Evolutionary conservation across 208 protist species (phyloP), one percentile per base, ranked within the genome.

Genomic region (Leishmania major): DNA sequence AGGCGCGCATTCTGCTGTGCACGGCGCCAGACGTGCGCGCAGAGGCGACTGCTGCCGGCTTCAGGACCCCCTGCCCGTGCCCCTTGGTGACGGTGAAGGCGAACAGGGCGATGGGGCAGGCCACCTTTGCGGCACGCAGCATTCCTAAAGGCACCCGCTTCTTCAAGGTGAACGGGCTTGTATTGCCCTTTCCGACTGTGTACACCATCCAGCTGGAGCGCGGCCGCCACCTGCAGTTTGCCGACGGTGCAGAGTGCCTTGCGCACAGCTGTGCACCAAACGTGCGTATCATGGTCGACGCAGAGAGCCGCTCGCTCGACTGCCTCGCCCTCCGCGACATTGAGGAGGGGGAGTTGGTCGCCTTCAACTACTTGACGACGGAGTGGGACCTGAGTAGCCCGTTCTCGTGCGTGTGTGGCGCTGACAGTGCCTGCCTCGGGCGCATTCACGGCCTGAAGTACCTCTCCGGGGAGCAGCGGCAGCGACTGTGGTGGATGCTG

Each of bases 361-460:
- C 92, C 15, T 97, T 96, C 83, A 97, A 97, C 86, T 97, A 96
- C 88, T 86, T 97, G 37, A 92, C 91, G 19, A 97, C 95, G 51
- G 95, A 97, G 88, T 97, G 91, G 91, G 92, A 97, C 86, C 96
- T 97, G 95, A 91, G 90, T 84, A 89, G 71, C 17, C 93, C 95
- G 19, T 97, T 97, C 81, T 77, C 75, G 28, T 97, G 95, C 78
- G 77, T 94, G 40, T 97, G 95, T 84, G 87, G 88, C 5, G 69
- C 55, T 7, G 59, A 2, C 59, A 84, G 45, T 37, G 45, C 75
- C 40, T 97, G 94, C 84, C 93, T 89, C 80, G 76, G 88, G 35
- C 88, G 94, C 78, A 96, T 97, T 79, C 49, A 85, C 67, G 94
- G 94, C 35, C 95, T 97, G 80, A 89, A 89, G 78, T 82, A 97